phyloP scores from a whole-genome alignment of 1,139 yeast genomes.

The Candida pseudoviswanathii region DNA sequence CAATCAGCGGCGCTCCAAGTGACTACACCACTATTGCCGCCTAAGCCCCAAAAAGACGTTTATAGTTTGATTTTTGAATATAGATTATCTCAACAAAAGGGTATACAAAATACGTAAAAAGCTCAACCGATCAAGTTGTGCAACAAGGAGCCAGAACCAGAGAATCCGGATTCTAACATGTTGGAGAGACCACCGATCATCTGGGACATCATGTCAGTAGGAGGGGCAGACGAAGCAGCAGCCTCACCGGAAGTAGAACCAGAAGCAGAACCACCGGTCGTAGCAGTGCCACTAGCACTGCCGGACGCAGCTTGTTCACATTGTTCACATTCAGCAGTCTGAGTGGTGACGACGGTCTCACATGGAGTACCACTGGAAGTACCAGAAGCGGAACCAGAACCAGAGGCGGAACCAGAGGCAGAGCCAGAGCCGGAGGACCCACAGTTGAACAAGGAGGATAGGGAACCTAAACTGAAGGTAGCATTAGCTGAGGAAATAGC shows the following conservation, averaged over 20 bases:
- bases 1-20: conserved; percentile 12
- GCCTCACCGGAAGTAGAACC: background rate
- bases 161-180: background rate
- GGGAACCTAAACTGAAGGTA: background rate
- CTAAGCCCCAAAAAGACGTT: background rate
- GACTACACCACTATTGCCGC: conserved; percentile 5
- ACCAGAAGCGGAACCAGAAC: background rate
- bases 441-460: no score
- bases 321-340: background rate
- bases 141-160: conserved; percentile 3
- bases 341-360: no score
- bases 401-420: background rate
- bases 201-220: conserved; percentile 4
- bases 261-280: background rate
- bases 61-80: background rate
- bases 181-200: conserved; percentile 5
- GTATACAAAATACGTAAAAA: background rate
- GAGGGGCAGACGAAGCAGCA: background rate
- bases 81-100: background rate
- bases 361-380: no score
- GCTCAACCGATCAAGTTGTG: conserved; percentile 5
- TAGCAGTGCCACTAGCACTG: background rate
- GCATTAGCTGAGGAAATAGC: background rate
- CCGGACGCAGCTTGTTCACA: background rate
- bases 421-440: background rate